Evolutionary conservation across 2,329 filamentous ascomycete genomes (phyloP), one percentile per base, ranked within the genome.

Genomic region (Neopestalotiopsis sp.): DNA sequence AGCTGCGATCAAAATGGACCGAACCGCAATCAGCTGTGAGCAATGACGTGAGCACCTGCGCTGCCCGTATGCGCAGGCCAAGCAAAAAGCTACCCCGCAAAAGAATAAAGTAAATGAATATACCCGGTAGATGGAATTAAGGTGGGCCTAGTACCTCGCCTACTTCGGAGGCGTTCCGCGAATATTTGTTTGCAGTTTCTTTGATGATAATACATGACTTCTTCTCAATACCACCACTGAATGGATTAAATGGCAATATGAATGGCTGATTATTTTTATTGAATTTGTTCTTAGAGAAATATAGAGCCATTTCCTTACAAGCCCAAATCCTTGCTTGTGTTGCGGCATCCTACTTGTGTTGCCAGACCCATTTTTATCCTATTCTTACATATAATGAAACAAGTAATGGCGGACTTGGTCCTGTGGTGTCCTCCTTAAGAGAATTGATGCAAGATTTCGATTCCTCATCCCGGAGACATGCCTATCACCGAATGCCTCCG

Each of bases 371-470:
- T 32, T 68, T 66, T 30, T 53, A 65, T 20, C 32, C 59, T 62
- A 42, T 38, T 62, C 28, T 34, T 62, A 62, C 59, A 62, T 24
- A 63, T 53, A 68, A 68, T 66, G 53, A 68, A 66, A 61, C 56
- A 59, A 65, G n/a, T 45, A 7, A 30, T 64, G 34, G 20, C 32
- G 40, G 40, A 24, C 40, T 30, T 49, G 30, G 30, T 49, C 40
- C 40, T 65, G 62, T 65, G 13, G 10, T 24, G 62, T 65, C 14
- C 30, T 7, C 13, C 24, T 20, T 40, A 17, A 32, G 45, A 17
- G 45, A 53, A 53, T 5, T 20, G 17, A n/a, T 59, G 20, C 14
- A 24, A 59, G 24, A 10, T 24, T 30, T 30, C 12, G 30, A 13
- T 34, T 59, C 34, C 10, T 10, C 10, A 30, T 59, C 57, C 30